Evolutionary conservation across 1,284 basidiomycete genomes (phyloP).

Genomic region (Meripilus lineatus): DNA sequence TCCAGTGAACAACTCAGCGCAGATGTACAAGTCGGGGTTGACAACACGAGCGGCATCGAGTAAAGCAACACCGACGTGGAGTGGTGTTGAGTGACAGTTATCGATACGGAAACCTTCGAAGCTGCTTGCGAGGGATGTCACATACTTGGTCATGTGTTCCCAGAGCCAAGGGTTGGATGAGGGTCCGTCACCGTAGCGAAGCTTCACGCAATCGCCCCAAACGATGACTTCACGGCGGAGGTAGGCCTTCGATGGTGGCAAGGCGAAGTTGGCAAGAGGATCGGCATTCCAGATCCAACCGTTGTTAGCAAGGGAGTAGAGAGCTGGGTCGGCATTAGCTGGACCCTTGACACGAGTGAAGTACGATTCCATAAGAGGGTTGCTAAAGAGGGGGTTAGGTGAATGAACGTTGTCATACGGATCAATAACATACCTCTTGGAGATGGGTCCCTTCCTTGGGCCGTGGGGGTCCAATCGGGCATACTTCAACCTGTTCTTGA

Average conservation of each 20-base stretch:
- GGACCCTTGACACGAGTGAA: conserved; percentile 77
- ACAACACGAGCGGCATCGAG: conserved; percentile 87
- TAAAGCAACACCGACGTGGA: conserved; percentile 89
- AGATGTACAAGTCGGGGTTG: conserved; percentile 92
- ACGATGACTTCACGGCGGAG: conserved; percentile 94
- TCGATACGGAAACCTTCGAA: conserved; percentile 98
- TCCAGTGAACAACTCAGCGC: conserved; percentile 96
- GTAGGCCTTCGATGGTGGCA: conserved; percentile 94
- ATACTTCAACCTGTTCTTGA: conserved; percentile 76
- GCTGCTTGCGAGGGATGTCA: conserved; percentile 69
- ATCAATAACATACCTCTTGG: conserved; percentile 55
- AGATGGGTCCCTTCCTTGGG: conserved; percentile 82
- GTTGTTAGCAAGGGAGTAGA: conserved; percentile 90
- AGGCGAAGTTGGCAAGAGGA: conserved; percentile 92
- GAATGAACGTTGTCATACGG: neutral
- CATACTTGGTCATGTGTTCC: conserved; percentile 89
- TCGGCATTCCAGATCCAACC: conserved; percentile 99
- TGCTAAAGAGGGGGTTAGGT: conserved; percentile 36
- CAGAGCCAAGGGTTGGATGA: conserved; percentile 92
- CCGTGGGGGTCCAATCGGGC: conserved; percentile 79
- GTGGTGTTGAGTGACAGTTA: conserved; percentile 96
- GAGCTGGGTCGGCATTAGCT: conserved; percentile 57
- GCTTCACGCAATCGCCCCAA: conserved; percentile 98
- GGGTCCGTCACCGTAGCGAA: conserved; percentile 82
- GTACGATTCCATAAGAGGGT: conserved; percentile 82